Evolutionary conservation across 345 rosid species (phyloP).

Genomic region (Euphorbia pulcherrima): DNA sequence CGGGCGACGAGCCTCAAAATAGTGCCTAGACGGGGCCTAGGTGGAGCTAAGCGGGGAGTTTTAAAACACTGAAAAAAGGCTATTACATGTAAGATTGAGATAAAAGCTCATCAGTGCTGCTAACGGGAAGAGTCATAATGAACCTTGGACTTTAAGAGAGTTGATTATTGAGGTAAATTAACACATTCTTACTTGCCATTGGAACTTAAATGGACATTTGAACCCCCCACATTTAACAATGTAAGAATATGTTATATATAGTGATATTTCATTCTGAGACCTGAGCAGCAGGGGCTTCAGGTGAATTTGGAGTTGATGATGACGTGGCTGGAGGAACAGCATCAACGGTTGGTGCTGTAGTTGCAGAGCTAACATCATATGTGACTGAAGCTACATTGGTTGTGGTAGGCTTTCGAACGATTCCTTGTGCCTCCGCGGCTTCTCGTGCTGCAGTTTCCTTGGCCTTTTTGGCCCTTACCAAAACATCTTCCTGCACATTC

Average conservation of each 20-base stretch:
- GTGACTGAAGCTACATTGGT: constrained; percentile 19
- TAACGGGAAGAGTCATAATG: too few species aligned
- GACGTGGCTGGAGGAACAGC: constrained; percentile 12
- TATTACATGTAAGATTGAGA: too few species aligned
- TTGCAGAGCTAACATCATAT: constrained; percentile 7
- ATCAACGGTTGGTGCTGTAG: constrained; percentile 16
- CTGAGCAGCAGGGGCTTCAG: constrained; percentile 4
- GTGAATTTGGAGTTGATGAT: constrained; percentile 11
- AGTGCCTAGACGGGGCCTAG: too few species aligned
- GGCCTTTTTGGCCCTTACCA: constrained; percentile 73
- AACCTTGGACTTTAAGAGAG: background rate
- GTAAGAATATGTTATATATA: background rate
- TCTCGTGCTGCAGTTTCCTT: constrained; percentile 81
- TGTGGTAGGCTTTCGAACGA: constrained; percentile 33
- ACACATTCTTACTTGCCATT: background rate
- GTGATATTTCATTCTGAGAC: constrained; percentile 1
- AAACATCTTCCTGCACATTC: constrained; percentile 62
- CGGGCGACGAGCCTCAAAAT: too few species aligned
- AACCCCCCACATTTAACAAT: background rate
- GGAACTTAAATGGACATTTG: background rate
- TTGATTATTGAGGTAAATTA: background rate
- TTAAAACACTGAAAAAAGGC: too few species aligned
- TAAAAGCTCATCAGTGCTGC: too few species aligned
- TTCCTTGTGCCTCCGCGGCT: constrained; percentile 51
- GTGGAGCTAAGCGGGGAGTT: too few species aligned